A percentile compares a stretch with the other conserved stretches of the same genome.
These are phyloP conservation scores for Aspergillus bertholletiae DNA, from an alignment of 495 filamentous ascomycete species.

Conservation along the genomic window DNA sequence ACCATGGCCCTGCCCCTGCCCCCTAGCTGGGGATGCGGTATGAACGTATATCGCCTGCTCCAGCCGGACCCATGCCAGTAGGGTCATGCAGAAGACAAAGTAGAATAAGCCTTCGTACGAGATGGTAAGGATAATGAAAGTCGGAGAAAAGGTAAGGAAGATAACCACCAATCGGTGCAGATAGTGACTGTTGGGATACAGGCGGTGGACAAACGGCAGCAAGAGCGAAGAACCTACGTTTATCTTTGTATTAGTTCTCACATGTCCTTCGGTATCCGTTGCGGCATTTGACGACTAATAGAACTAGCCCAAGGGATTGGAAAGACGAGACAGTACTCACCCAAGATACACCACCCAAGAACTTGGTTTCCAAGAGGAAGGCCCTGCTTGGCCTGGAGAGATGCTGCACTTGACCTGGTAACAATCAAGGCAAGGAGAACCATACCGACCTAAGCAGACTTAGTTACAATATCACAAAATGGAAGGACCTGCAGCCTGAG, in stretches of 20 bases:
- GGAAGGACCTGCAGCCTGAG: background rate
- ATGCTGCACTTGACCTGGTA: slow-evolving; percentile 75
- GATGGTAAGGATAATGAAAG: slow-evolving; percentile 94
- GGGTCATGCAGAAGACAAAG: slow-evolving; percentile 76
- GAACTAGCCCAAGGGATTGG: background rate
- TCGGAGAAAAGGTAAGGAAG: slow-evolving; percentile 90
- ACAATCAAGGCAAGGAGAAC: slow-evolving; percentile 79
- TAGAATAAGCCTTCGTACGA: slow-evolving; percentile 98
- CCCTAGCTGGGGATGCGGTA: slow-evolving; percentile 27
- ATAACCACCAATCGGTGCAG: slow-evolving; percentile 84
- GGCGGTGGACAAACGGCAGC: slow-evolving; percentile 75
- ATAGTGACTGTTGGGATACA: slow-evolving; percentile 83
- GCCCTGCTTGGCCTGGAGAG: slow-evolving; percentile 80
- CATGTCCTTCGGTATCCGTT: background rate
- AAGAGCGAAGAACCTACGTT: slow-evolving; percentile 65
- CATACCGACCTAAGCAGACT: slow-evolving; percentile 60
- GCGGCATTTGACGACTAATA: background rate
- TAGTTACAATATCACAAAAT: slow-evolving; percentile 1
- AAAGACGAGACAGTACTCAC: slow-evolving; percentile 43
- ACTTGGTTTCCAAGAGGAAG: slow-evolving; percentile 88
- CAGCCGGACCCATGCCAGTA: slow-evolving; percentile 86
- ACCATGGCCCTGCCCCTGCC: slow-evolving; percentile 18
- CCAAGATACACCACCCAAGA: slow-evolving; percentile 79
- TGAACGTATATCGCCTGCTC: slow-evolving; percentile 75
- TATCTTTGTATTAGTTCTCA: slow-evolving; percentile 3